Conservation (phyloP, 1,284 basidiomycete genomes). For the Puccinia horiana region DNA sequence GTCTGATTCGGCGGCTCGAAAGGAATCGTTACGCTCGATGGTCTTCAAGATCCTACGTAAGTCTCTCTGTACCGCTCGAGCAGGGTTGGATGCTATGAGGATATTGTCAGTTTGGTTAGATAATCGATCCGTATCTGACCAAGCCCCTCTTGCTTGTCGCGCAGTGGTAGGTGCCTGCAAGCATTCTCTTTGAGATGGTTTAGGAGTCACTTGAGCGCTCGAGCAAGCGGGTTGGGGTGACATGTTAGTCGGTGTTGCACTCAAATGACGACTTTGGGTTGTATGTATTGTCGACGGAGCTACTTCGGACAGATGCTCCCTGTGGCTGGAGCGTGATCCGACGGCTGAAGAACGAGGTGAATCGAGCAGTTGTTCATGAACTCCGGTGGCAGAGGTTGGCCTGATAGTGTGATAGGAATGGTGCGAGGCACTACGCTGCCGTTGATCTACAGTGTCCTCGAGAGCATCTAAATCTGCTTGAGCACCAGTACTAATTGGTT, state of each 20-base stretch:
- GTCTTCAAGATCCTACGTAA: slow-evolving; percentile 49
- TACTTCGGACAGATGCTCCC: slow-evolving; percentile 30
- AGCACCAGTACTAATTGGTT: slow-evolving; percentile 16
- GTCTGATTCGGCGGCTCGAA: slow-evolving; percentile 38
- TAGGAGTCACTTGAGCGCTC: background rate
- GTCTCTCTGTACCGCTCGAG: slow-evolving; percentile 46
- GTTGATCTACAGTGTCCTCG: slow-evolving; percentile 1
- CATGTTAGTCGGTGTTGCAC: background rate
- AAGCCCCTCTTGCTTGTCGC: slow-evolving; percentile 30
- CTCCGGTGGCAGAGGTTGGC: slow-evolving; percentile 42
- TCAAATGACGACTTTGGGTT: slow-evolving; percentile 1
- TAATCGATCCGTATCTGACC: slow-evolving; percentile 46
- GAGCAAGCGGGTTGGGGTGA: background rate
- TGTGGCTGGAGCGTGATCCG: slow-evolving; percentile 5
- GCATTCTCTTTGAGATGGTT: background rate
- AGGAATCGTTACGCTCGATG: slow-evolving; percentile 49
- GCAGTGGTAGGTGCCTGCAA: background rate
- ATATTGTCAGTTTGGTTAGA: slow-evolving; percentile 46
- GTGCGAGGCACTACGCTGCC: slow-evolving; percentile 10
- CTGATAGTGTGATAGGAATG: slow-evolving; percentile 48
- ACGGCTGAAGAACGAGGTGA: slow-evolving; percentile 33
- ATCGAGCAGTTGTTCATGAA: slow-evolving; percentile 28
- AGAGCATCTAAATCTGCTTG: slow-evolving; percentile 23
- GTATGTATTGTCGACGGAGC: background rate
- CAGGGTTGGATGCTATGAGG: slow-evolving; percentile 6